A percentile compares a stretch with the other conserved stretches of the same genome.
Evolutionary conservation across 192 early-diverging fungal genomes (phyloP).

Genomic region (Podila clonocystis): DNA sequence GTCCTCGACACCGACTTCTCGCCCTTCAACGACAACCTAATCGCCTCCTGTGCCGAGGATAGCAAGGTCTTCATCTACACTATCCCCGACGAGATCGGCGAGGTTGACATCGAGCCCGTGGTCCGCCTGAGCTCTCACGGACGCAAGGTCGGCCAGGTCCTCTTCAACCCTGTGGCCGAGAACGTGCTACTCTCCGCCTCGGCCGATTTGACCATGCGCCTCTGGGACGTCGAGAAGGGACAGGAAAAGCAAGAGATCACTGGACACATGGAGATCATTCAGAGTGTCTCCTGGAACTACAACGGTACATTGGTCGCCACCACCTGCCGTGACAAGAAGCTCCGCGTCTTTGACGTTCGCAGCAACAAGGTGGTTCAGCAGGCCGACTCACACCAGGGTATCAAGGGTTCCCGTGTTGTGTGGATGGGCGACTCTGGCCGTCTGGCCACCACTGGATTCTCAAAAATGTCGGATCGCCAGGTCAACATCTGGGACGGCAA

Average conservation of each 20-base stretch:
- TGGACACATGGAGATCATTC: slow-evolving; percentile 91
- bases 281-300: slow-evolving; percentile 91
- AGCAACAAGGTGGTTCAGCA: slow-evolving; percentile 84
- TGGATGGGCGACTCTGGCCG: slow-evolving; percentile 88
- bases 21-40: slow-evolving; percentile 97
- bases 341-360: slow-evolving; percentile 94
- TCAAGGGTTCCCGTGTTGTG: slow-evolving; percentile 95
- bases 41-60: slow-evolving; percentile 89
- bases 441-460: slow-evolving; percentile 94
- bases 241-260: slow-evolving; percentile 78
- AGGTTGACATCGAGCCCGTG: slow-evolving; percentile 79
- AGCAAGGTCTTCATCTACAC: slow-evolving; percentile 95
- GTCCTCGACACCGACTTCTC: slow-evolving; percentile 98
- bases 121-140: slow-evolving; percentile 85
- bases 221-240: slow-evolving; percentile 96
- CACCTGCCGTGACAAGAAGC: slow-evolving; percentile 96
- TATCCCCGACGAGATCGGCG: slow-evolving; percentile 82
- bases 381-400: slow-evolving; percentile 88
- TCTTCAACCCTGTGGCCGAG: slow-evolving; percentile 96
- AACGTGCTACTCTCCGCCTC: slow-evolving; percentile 92
- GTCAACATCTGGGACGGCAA: slow-evolving; percentile 88
- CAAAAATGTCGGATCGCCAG: slow-evolving; percentile 93
- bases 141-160: slow-evolving; percentile 97
- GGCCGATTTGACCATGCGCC: slow-evolving; percentile 85
- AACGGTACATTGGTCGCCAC: slow-evolving; percentile 88